Evolutionary conservation across 192 early-diverging fungal species (phyloP), one percentile per base, ranked within the genome.

Genomic region (Allomyces macrogynus): DNA sequence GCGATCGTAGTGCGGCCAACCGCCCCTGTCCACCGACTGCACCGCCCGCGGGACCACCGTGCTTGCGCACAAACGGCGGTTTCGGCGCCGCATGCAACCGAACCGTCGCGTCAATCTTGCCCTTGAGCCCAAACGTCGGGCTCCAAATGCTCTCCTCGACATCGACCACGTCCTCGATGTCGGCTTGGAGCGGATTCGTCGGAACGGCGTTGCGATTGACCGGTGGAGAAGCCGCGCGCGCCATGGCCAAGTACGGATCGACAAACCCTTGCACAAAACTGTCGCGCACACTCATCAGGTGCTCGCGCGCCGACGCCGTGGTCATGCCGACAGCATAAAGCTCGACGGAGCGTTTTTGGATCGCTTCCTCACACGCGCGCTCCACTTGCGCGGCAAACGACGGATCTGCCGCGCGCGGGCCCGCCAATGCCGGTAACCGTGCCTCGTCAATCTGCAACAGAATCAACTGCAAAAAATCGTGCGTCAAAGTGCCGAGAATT

Each of bases 91-190:
- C 32, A 8, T 40, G 32, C 7, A 40, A 40, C 32, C 32, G 32
- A 3, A 89, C 57, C 0, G 86, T 86, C 24, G 86, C 83, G 68
- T 97, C 93, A 24, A 97, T 80, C 67, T 89, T 92, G 24, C 95
- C 95, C 64, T 94, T 94, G 20, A 97, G 73, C 1, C 95, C 95
- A 76, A 83, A 95, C 69, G 74, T 89, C 10, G 90, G 87, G 32
- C 91, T 91, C 90, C 90, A 95, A 24, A 93, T 78, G 62, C 83
- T 82, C 65, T 97, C 93, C 70, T 97, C 95, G 66, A 94, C 87
- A 66, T 91, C 87, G 44, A 93, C 66, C 0, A 91, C 73, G 61
- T 86, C 85, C 24, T 74, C 77, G 24, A 96, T 74, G 23, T 81
- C 75, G 7, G 32, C 32, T 8, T 40, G 32, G 4, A 40, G 32